A percentile compares a stretch with the other conserved stretches of the same genome.
These are phyloP conservation scores for Amesomyces nigricolor DNA, from an alignment of 2,329 filamentous ascomycete genomes.

Conservation along the genomic window DNA sequence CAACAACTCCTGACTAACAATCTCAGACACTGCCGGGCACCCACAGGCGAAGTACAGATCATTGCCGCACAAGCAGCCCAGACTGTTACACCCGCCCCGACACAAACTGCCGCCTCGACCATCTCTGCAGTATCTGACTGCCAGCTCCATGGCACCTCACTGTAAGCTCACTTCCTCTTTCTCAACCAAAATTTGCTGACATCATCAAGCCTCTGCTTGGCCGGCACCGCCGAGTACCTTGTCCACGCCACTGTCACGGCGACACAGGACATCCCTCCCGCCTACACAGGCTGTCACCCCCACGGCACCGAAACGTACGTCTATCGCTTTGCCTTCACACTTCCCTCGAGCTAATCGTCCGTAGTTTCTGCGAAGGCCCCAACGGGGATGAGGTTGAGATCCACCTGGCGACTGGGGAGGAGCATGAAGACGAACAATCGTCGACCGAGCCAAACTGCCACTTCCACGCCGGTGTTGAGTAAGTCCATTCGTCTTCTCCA, in stretches of 20 bases:
- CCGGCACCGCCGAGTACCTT: slow-evolving; percentile 38
- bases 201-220: slow-evolving; percentile 39
- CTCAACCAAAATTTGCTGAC: not conserved
- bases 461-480: slow-evolving; percentile 72
- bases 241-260: slow-evolving; percentile 46
- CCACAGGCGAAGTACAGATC: slow-evolving; percentile 38
- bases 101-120: slow-evolving; percentile 3
- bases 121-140: slow-evolving; percentile 48
- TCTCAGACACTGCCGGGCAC: slow-evolving; percentile 39
- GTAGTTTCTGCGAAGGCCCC: slow-evolving; percentile 13
- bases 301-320: slow-evolving; percentile 54
- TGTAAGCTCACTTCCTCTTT: slow-evolving; percentile 29
- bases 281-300: slow-evolving; percentile 60
- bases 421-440: slow-evolving; percentile 4
- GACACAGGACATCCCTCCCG: slow-evolving; percentile 50
- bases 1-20: not conserved
- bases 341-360: not conserved
- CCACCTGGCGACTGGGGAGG: slow-evolving; percentile 7
- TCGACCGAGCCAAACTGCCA: slow-evolving; percentile 51
- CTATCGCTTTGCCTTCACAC: not conserved
- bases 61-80: slow-evolving; percentile 21
- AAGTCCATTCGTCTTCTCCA: slow-evolving; percentile 30
- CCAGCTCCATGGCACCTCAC: slow-evolving; percentile 36
- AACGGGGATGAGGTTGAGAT: slow-evolving; percentile 20
- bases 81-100: slow-evolving; percentile 15